phyloP scores from a whole-genome alignment of 768 basidiomycete species.

The Psilocybe cyanescens region DNA sequence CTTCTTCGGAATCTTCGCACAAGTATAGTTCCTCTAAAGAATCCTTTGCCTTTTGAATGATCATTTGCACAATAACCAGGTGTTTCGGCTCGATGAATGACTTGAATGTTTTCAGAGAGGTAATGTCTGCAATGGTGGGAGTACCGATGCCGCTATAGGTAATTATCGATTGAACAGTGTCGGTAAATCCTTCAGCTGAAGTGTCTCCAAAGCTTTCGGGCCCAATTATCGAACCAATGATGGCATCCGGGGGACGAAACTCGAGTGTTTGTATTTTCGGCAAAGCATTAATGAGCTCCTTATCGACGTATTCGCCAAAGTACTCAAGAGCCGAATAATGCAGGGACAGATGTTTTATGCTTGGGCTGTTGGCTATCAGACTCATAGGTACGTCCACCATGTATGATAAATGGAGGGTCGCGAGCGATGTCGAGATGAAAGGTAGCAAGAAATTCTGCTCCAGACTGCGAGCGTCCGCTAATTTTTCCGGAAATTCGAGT shows the following conservation, averaged over 20 bases:
- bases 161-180: background rate
- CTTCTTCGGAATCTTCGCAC: background rate
- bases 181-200: background rate
- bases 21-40: constrained; percentile 10
- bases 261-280: constrained; percentile 1
- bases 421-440: constrained; percentile 5
- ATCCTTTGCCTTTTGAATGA: constrained; percentile 2
- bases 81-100: background rate
- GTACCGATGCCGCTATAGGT: background rate
- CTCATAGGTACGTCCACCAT: constrained; percentile 8
- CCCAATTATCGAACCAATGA: background rate
- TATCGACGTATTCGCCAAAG: background rate
- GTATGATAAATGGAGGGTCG: background rate
- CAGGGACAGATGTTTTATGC: constrained; percentile 3
- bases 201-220: background rate
- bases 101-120: background rate
- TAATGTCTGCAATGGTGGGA: constrained; percentile 7
- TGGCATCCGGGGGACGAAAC: background rate
- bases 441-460: constrained; percentile 9
- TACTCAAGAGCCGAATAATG: constrained; percentile 2
- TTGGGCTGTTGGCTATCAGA: constrained; percentile 4
- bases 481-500: constrained; percentile 6
- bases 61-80: background rate
- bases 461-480: constrained; percentile 5
- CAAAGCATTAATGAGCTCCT: background rate